A percentile compares a stretch with the other conserved stretches of the same genome.
Conservation (phyloP, 2,329 filamentous ascomycete species). For the Helicocarpus griseus region DNA sequence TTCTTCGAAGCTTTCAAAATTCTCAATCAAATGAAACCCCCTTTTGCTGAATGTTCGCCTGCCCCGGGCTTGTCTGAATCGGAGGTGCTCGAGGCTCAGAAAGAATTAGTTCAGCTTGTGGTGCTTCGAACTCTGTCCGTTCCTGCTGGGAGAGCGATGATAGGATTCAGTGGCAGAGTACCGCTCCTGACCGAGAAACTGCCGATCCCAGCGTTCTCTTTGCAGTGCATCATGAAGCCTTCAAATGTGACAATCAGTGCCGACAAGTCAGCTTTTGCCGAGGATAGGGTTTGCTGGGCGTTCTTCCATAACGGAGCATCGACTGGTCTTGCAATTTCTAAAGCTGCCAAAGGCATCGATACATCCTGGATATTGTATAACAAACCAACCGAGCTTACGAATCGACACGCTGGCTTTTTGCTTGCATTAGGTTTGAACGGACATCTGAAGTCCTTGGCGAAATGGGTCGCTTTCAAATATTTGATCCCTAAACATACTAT, state of each 20-base stretch:
- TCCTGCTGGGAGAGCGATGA: conserved; percentile 73
- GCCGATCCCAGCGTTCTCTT: conserved; percentile 78
- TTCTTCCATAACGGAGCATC: conserved; percentile 96
- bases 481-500: conserved; percentile 98
- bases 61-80: conserved; percentile 74
- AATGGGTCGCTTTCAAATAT: conserved; percentile 99
- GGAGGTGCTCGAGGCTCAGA: conserved; percentile 83
- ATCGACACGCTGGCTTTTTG: conserved; percentile 90
- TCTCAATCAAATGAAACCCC: conserved; percentile 73
- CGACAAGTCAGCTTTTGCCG: conserved; percentile 75
- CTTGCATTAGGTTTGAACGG: conserved; percentile 87
- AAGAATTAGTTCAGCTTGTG: conserved; percentile 75
- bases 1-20: conserved; percentile 77
- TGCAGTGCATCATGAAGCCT: conserved; percentile 85
- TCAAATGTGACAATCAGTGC: conserved; percentile 88
- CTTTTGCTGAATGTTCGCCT: conserved; percentile 66
- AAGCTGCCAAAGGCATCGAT: conserved; percentile 83
- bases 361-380: conserved; percentile 99
- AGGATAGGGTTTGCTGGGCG: conserved; percentile 96
- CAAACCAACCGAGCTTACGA: conserved; percentile 84
- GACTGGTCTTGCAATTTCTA: conserved; percentile 84
- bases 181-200: conserved; percentile 90
- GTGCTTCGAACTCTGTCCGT: conserved; percentile 83
- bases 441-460: conserved; percentile 85
- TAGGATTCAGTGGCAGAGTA: conserved; percentile 78